phyloP scores from a whole-genome alignment of 1,284 basidiomycete genomes.

The Trichosporon sp. region DNA sequence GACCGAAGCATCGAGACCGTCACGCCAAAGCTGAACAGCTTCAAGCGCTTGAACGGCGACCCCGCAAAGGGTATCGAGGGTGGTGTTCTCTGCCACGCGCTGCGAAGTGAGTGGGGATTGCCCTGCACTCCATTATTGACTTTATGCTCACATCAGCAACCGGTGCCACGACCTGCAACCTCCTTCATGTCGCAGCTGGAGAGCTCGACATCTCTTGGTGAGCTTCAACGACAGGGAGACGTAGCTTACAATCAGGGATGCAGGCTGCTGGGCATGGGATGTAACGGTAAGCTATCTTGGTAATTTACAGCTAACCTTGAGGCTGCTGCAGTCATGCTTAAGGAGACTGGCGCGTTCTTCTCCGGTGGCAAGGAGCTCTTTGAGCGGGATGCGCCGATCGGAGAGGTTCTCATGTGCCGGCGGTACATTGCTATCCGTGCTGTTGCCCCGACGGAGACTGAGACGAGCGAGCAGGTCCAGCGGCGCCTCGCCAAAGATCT shows the following conservation, averaged over 20 bases:
- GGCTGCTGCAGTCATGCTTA: slow-evolving; percentile 84
- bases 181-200: slow-evolving; percentile 78
- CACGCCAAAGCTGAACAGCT: slow-evolving; percentile 68
- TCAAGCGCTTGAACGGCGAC: slow-evolving; percentile 75
- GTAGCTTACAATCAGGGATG: slow-evolving; percentile 53
- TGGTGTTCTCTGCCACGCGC: slow-evolving; percentile 82
- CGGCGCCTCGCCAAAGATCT: slow-evolving; percentile 78
- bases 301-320: slow-evolving; percentile 43
- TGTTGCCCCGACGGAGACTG: slow-evolving; percentile 50
- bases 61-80: slow-evolving; percentile 67
- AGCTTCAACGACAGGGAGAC: background rate
- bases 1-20: slow-evolving; percentile 69
- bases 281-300: slow-evolving; percentile 64
- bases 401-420: slow-evolving; percentile 73
- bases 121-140: no score
- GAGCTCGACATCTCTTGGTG: slow-evolving; percentile 73
- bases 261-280: slow-evolving; percentile 68
- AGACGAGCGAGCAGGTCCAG: slow-evolving; percentile 73
- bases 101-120: slow-evolving; percentile 61
- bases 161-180: slow-evolving; percentile 81
- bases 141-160: slow-evolving; percentile 52
- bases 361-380: slow-evolving; percentile 65
- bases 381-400: slow-evolving; percentile 60
- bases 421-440: slow-evolving; percentile 74
- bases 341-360: slow-evolving; percentile 80